A percentile compares a stretch with the other conserved stretches of the same genome.
Conservation (phyloP, 352 stramenopile species). For the Aphanomyces stellatus region DNA sequence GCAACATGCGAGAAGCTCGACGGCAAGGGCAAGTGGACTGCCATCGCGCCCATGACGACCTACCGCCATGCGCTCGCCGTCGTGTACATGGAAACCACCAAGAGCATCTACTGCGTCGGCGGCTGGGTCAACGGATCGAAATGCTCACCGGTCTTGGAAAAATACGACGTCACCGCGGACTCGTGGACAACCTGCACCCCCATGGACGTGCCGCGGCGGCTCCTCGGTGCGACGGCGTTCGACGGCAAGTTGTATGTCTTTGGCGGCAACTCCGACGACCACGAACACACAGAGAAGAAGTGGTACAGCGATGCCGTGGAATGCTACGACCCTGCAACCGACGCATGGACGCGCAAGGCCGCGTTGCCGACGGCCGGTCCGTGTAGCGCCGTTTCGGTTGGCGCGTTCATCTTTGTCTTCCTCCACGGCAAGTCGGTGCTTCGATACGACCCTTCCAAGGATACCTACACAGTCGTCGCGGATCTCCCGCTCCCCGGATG, state of each 20-base stretch:
- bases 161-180: conserved; percentile 16
- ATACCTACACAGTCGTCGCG: not conserved
- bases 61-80: conserved; percentile 17
- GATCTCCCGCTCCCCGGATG: conserved; percentile 8
- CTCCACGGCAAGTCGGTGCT: conserved; percentile 16
- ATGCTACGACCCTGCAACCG: conserved; percentile 8
- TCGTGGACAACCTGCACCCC: conserved; percentile 10
- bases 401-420: conserved; percentile 18
- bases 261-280: conserved; percentile 21
- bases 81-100: conserved; percentile 5
- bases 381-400: conserved; percentile 12
- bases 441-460: not conserved
- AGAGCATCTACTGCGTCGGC: conserved; percentile 19
- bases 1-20: conserved; percentile 19
- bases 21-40: not conserved
- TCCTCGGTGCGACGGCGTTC: conserved; percentile 16
- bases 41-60: conserved; percentile 19
- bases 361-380: conserved; percentile 9
- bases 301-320: conserved; percentile 14
- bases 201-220: conserved; percentile 17
- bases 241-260: conserved; percentile 21
- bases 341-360: conserved; percentile 9
- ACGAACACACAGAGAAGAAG: conserved; percentile 16
- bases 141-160: conserved; percentile 19
- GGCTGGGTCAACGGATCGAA: conserved; percentile 24